phyloP scores from a whole-genome alignment of 2,329 filamentous ascomycete species.

The Mycosphaerella sp. region DNA sequence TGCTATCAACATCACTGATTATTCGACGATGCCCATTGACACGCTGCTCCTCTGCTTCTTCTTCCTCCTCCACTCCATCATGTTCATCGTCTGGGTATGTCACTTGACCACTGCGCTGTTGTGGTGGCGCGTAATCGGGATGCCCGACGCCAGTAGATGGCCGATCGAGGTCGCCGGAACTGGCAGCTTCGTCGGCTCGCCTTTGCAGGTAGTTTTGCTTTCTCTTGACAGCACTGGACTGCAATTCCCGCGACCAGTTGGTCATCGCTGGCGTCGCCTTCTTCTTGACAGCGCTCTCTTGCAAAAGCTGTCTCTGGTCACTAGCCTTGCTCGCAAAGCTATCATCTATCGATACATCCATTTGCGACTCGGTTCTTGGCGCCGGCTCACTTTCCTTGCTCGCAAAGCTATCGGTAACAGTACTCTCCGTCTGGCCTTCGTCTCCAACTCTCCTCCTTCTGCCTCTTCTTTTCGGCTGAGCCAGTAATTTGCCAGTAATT shows the following conservation, averaged over 20 bases:
- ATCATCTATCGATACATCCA: neutral
- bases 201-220: constrained; percentile 1
- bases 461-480: constrained; percentile 10
- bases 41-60: neutral
- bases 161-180: neutral
- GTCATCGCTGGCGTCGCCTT: neutral
- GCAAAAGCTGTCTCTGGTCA: constrained; percentile 29
- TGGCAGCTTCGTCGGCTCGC: constrained; percentile 3
- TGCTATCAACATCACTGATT: constrained; percentile 1
- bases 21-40: neutral
- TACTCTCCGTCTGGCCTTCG: constrained; percentile 5
- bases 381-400: constrained; percentile 6
- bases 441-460: constrained; percentile 7
- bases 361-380: neutral
- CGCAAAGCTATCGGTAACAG: constrained; percentile 16
- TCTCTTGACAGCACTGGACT: constrained; percentile 8
- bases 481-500: constrained; percentile 2
- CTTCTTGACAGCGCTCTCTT: neutral
- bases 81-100: neutral
- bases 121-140: neutral
- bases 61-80: neutral
- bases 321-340: constrained; percentile 25
- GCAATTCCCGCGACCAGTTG: neutral
- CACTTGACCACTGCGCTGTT: neutral
- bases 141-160: neutral